These are phyloP conservation scores for Thraustotheca clavata DNA, from an alignment of 352 stramenopile species.

Conservation along the genomic window DNA sequence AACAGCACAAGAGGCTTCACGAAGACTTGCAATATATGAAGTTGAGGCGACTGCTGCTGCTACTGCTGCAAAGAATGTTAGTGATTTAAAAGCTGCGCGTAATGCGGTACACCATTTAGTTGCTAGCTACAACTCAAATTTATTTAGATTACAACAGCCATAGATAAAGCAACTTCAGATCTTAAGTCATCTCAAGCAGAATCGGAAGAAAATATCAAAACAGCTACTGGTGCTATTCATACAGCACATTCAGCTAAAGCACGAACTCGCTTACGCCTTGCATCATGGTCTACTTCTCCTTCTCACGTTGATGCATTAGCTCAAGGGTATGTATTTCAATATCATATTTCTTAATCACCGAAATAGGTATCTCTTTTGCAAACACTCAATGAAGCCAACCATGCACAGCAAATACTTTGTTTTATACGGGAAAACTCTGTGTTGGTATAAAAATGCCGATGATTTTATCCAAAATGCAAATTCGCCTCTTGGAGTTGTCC, in stretches of 20 bases:
- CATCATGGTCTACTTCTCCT: constrained; percentile 45
- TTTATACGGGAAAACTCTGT: constrained; percentile 63
- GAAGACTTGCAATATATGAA: constrained; percentile 7
- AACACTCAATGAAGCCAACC: constrained; percentile 39
- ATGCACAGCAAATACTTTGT: constrained; percentile 79
- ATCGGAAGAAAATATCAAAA: constrained; percentile 21
- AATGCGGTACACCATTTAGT: too few relatives aligned
- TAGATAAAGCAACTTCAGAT: constrained; percentile 31
- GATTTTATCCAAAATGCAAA: constrained; percentile 39
- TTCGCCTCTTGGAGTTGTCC: constrained; percentile 46
- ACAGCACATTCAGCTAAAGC: constrained; percentile 54
- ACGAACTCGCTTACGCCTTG: constrained; percentile 33
- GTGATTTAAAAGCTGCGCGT: background rate
- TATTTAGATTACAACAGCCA: constrained; percentile 22
- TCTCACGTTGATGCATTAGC: constrained; percentile 61
- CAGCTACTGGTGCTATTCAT: constrained; percentile 38
- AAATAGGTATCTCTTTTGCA: constrained; percentile 46
- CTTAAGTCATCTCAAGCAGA: constrained; percentile 31
- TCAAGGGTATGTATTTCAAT: constrained; percentile 56
- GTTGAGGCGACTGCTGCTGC: background rate
- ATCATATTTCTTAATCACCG: background rate
- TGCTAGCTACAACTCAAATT: too few relatives aligned
- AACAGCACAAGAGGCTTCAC: background rate
- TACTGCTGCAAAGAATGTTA: background rate
- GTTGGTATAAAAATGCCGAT: constrained; percentile 71